These are phyloP conservation scores for Lepidium sativum DNA, from an alignment of 345 rosid genomes.

Conservation along the genomic window DNA sequence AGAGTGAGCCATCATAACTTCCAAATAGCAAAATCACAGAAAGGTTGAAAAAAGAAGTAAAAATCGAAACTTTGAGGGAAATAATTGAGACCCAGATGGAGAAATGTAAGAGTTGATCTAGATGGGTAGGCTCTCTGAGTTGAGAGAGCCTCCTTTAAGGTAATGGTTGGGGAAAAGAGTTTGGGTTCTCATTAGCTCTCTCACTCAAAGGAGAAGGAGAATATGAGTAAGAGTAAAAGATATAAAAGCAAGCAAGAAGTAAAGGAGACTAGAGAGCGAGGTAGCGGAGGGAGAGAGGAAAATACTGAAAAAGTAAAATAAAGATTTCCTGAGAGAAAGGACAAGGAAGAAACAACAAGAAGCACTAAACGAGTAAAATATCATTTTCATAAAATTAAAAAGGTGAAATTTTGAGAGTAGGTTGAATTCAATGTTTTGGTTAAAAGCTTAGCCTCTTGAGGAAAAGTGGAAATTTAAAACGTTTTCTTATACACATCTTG, in stretches of 20 bases:
- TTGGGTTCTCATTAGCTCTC: constrained; percentile 12
- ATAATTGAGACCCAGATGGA: neutral
- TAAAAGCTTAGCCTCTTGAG: neutral
- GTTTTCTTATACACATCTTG: neutral
- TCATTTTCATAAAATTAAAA: neutral
- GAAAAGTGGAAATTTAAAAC: neutral
- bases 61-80: constrained; percentile 1
- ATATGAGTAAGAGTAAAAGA: neutral
- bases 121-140: constrained; percentile 30
- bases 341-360: constrained; percentile 22
- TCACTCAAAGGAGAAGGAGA: neutral
- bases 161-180: constrained; percentile 3
- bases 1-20: constrained; percentile 28
- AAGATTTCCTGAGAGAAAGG: constrained; percentile 17
- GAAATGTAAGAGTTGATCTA: neutral
- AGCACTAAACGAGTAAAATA: constrained; percentile 5
- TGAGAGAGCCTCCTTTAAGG: constrained; percentile 33
- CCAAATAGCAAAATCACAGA: neutral
- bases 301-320: constrained; percentile 20
- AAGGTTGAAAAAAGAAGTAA: neutral
- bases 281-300: neutral
- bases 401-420: constrained; percentile 10
- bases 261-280: neutral
- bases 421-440: constrained; percentile 10
- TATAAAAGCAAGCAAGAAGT: constrained; percentile 1